Evolutionary conservation across 148 eudicot species (phyloP), one percentile per base, ranked within the genome.

Genomic region (Amaranthus cruentus): DNA sequence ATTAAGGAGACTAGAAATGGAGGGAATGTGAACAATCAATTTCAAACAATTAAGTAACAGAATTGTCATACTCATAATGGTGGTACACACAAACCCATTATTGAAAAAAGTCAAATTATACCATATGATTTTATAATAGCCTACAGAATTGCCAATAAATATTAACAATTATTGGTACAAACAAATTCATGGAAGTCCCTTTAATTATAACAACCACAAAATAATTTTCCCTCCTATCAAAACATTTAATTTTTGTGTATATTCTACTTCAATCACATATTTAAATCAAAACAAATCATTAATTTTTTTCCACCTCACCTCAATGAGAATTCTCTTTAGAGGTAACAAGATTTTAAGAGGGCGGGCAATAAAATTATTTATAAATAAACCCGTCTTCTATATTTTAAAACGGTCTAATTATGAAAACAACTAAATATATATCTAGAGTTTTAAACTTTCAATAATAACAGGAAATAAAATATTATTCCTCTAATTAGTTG

Each of bases 191-290:
- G 54, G 13, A 12, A 67, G 57, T 51, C 54, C 68, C 51, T 53
- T 58, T 43, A 59, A 42, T 13, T 4, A 68, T 47, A 68, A 78
- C 49, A 68, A 59, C 69, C 81, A 78, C 77, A 78, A 7, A 47
- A 62, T 76, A 43, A 28, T 4, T 4, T 55, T 44, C 38, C 10
- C 50, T 56, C 5, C 8, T 42, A 3, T 2, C 3, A 66, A 66
- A 46, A 69, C 10, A 14, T 11, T 28, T 28, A 42, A 38, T 49
- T 68, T 6, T 51, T 18, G 21, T 7, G 72, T 42, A 13, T 13
- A 6, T 69, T 55, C 53, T n/a, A 56, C 38, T 70, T 70, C 11
- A 59, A 57, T 58, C 47, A 59, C 66, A 72, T 48, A 59, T 38
- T 73, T 68, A 73, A 43, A 49, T 42, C 51, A 51, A 6, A 58